Percentiles rank a stretch among this genome's conserved stretches.
phyloP scores from a whole-genome alignment of 108 stramenopile species.

The Cyclotella kingstonii region DNA sequence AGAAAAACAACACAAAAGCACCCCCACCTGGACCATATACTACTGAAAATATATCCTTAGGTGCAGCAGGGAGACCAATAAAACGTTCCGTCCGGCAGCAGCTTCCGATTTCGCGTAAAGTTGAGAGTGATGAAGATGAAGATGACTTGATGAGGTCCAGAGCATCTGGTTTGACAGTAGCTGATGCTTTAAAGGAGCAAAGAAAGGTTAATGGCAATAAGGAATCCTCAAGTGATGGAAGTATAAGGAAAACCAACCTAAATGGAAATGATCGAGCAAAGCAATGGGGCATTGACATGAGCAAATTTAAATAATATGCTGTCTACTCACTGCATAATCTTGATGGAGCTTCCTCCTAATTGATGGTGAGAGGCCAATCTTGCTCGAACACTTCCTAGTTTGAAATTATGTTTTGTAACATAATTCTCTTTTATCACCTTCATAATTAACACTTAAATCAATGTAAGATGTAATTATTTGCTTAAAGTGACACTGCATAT shows the following conservation, averaged over 20 bases:
- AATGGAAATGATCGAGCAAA: conserved; percentile 47
- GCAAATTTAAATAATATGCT: conserved; percentile 40
- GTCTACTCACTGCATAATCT: too few relatives aligned
- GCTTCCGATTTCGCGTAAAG: conserved; percentile 20
- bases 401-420: too few relatives aligned
- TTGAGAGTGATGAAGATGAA: conserved; percentile 41
- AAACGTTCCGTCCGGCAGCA: conserved; percentile 43
- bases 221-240: conserved; percentile 11
- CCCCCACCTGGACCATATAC: too few relatives aligned
- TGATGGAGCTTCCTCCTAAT: too few relatives aligned
- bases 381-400: too few relatives aligned
- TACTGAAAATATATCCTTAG: too few relatives aligned
- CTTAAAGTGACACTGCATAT: too few relatives aligned
- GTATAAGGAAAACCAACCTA: conserved; percentile 11
- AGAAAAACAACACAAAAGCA: background rate
- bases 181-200: conserved; percentile 46
- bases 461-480: too few relatives aligned
- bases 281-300: conserved; percentile 68
- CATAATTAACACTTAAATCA: too few relatives aligned
- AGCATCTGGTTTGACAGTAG: conserved; percentile 51
- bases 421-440: too few relatives aligned
- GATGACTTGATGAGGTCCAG: conserved; percentile 51
- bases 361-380: too few relatives aligned
- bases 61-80: background rate
- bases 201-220: conserved; percentile 28